Evolutionary conservation across 106 monocot genomes (phyloP).

Genomic region (Apostasia ramifera): DNA sequence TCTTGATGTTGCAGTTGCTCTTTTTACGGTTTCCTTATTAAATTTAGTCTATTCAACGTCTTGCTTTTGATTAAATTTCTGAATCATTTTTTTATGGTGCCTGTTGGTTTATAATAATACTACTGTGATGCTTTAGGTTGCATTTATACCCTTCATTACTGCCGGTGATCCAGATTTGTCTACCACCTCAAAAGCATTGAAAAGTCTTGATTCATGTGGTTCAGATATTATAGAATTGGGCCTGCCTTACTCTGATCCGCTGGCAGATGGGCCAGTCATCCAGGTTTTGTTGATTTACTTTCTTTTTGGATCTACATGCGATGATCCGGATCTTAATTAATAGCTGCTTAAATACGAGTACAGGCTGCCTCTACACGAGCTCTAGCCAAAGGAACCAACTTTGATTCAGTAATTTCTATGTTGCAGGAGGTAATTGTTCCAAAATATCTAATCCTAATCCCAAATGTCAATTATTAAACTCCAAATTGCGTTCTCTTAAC

Average conservation of each 20-base stretch:
- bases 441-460: neutral
- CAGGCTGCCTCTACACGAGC: constrained; percentile 62
- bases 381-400: constrained; percentile 71
- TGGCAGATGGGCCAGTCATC: constrained; percentile 95
- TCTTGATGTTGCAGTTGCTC: neutral
- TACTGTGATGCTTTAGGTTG: constrained; percentile 46
- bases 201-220: constrained; percentile 86
- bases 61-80: no score
- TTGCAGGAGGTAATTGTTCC: constrained; percentile 53
- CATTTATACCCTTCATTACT: constrained; percentile 84
- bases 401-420: constrained; percentile 72
- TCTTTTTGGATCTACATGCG: neutral
- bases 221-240: constrained; percentile 94
- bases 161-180: constrained; percentile 89
- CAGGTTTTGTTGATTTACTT: constrained; percentile 37
- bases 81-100: neutral
- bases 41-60: no score
- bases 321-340: neutral
- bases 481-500: no score
- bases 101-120: neutral
- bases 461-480: no score
- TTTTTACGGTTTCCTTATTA: no score
- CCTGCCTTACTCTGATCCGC: constrained; percentile 89
- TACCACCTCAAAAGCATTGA: constrained; percentile 80
- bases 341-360: neutral